Evolutionary conservation across 441 rosid species (phyloP).

Genomic region (Croton setiger): DNA sequence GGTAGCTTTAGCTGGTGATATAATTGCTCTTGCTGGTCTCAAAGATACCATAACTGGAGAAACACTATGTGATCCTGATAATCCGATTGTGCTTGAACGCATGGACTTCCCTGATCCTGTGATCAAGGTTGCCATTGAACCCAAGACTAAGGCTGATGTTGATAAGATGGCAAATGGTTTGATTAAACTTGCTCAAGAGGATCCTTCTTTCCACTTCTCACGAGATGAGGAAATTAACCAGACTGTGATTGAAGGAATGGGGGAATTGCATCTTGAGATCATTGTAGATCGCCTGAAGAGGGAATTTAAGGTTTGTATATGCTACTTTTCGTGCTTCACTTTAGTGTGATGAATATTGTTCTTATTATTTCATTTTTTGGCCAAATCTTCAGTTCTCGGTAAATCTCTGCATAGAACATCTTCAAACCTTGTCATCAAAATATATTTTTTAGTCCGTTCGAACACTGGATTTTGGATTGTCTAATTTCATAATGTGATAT

Average conservation of each 20-base stretch:
- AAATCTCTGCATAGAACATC: constrained; percentile 20
- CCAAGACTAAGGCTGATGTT: constrained; percentile 90
- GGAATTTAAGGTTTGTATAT: constrained; percentile 67
- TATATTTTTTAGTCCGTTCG: constrained; percentile 4
- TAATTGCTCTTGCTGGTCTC: constrained; percentile 89
- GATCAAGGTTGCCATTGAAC: constrained; percentile 95
- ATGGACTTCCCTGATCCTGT: constrained; percentile 99
- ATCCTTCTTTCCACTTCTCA: constrained; percentile 94
- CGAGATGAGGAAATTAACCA: constrained; percentile 93
- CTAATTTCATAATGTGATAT: background rate
- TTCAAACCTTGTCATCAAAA: background rate
- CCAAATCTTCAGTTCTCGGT: constrained; percentile 73
- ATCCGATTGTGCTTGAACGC: constrained; percentile 77
- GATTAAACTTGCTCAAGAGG: constrained; percentile 97
- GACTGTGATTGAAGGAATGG: constrained; percentile 98
- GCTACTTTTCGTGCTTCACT: background rate
- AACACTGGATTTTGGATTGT: background rate
- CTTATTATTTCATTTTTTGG: constrained; percentile 60
- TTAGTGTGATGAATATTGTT: too few species aligned
- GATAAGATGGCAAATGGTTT: constrained; percentile 86
- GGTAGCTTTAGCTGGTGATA: constrained; percentile 83
- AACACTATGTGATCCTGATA: constrained; percentile 73
- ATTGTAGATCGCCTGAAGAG: constrained; percentile 95
- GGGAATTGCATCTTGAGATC: constrained; percentile 97
- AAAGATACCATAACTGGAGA: constrained; percentile 92